These are phyloP conservation scores for Maudiozyma bulderi DNA, from an alignment of 805 yeast genomes.

Conservation along the genomic window DNA sequence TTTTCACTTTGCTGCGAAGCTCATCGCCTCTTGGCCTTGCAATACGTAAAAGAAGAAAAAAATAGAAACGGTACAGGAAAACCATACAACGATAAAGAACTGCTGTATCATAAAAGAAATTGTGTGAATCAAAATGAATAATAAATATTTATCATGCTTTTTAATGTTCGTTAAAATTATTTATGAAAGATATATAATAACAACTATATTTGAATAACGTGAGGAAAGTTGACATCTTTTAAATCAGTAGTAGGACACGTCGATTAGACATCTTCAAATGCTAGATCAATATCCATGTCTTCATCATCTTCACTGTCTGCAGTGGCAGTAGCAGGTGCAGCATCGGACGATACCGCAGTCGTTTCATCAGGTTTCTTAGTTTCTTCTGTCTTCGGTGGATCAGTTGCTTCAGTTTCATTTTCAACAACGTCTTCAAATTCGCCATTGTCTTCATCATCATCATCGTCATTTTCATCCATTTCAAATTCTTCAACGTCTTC, in stretches of 20 bases:
- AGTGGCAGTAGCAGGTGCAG: background rate
- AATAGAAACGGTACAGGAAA: background rate
- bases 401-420: conserved; percentile 4
- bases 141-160: no score
- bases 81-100: background rate
- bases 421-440: conserved; percentile 15
- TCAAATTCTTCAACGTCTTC: conserved; percentile 29
- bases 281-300: conserved; percentile 28
- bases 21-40: background rate
- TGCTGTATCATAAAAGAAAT: background rate
- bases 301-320: conserved; percentile 21
- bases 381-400: background rate
- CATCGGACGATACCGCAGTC: background rate
- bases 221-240: no score
- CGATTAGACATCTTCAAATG: conserved; percentile 27
- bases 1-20: background rate
- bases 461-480: conserved; percentile 10
- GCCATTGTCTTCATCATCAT: conserved; percentile 16
- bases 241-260: no score
- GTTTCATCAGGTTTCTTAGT: background rate
- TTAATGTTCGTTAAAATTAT: no score
- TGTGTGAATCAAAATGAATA: no score
- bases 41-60: background rate
- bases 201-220: no score
- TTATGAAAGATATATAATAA: no score